phyloP scores from a whole-genome alignment of 1,284 basidiomycete species.

The Fomitopsis palustris region DNA sequence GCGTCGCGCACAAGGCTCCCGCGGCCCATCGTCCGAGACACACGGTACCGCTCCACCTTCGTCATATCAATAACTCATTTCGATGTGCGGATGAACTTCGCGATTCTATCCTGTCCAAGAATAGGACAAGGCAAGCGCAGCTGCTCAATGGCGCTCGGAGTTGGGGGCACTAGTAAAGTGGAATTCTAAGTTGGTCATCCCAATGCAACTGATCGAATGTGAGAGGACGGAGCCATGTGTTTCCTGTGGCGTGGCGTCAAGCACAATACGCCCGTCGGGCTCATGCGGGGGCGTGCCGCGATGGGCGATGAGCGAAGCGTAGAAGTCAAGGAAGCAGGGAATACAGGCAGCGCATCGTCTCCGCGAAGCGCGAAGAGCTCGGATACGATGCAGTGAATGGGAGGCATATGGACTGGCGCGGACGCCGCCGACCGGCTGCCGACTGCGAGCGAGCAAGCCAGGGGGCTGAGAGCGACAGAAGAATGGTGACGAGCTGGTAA shows the following conservation, averaged over 20 bases:
- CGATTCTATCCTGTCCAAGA: background rate
- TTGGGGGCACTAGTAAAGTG: background rate
- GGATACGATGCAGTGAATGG: background rate
- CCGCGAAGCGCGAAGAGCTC: background rate
- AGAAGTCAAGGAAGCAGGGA: background rate
- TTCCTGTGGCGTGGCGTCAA: background rate
- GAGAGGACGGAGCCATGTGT: background rate
- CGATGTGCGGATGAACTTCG: background rate
- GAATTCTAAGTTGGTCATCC: too few species aligned
- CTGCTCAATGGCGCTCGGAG: background rate
- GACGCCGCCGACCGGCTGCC: background rate
- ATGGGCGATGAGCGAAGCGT: background rate
- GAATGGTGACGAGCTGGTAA: background rate
- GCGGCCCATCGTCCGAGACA: background rate
- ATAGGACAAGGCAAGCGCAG: background rate
- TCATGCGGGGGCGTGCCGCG: background rate
- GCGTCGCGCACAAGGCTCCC: background rate
- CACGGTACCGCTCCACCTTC: background rate
- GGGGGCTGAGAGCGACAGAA: background rate
- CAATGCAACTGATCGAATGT: background rate
- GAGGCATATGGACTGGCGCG: background rate
- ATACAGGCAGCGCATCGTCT: background rate
- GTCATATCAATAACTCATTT: background rate
- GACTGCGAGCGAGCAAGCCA: background rate
- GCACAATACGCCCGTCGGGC: background rate